Conservation (phyloP, 768 basidiomycete species). For the Russula sp. region DNA sequence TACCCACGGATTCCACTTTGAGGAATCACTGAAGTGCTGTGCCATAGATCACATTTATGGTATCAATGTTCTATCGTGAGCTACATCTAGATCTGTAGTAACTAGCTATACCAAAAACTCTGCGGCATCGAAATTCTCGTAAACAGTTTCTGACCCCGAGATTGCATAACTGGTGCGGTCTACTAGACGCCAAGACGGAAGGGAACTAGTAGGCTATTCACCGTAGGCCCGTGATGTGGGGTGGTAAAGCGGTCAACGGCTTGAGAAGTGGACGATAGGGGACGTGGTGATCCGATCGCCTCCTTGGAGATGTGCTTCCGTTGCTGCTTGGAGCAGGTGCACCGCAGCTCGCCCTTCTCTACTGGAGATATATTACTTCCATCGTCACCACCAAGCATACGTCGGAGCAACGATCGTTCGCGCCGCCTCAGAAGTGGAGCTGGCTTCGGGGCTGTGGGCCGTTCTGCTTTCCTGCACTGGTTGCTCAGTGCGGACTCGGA, state of each 20-base stretch:
- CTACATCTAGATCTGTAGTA: too few relatives aligned
- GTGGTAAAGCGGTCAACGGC: background rate
- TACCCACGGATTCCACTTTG: background rate
- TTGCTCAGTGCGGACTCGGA: background rate
- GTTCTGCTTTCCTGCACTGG: constrained; percentile 1
- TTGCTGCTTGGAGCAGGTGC: background rate
- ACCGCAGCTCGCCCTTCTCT: background rate
- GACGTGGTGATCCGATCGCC: constrained; percentile 10
- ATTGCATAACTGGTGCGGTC: too few relatives aligned
- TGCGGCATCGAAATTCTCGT: too few relatives aligned
- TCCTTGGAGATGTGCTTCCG: constrained; percentile 12
- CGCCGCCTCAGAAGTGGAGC: constrained; percentile 13
- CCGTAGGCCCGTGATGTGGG: background rate
- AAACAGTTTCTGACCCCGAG: too few relatives aligned
- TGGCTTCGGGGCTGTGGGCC: constrained; percentile 10
- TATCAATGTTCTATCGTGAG: background rate
- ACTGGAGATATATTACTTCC: background rate
- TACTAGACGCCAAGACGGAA: background rate
- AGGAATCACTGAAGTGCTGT: background rate
- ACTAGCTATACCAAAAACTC: too few relatives aligned
- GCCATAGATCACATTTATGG: background rate
- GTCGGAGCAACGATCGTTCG: constrained; percentile 12
- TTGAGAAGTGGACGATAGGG: background rate
- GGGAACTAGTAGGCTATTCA: background rate
- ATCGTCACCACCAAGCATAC: background rate